These are phyloP conservation scores for Gamsiella multidivaricata DNA, from an alignment of 192 early-diverging fungal species.

Conservation along the genomic window DNA sequence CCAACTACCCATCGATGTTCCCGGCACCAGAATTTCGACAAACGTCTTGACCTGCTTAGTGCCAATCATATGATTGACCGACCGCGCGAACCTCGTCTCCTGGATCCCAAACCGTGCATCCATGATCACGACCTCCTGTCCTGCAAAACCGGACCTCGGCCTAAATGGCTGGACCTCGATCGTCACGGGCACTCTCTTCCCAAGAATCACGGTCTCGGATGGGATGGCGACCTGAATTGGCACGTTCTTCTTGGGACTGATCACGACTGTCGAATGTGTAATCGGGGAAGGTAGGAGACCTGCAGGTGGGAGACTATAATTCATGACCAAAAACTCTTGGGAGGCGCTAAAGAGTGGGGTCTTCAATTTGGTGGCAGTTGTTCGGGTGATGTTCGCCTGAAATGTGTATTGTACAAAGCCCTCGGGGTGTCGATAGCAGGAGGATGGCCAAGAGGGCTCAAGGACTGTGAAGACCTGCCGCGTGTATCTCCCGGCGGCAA, in stretches of 20 bases:
- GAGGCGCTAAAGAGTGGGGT: not conserved
- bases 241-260: constrained; percentile 3
- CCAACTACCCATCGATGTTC: constrained; percentile 10
- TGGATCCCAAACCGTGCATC: constrained; percentile 9
- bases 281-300: not conserved
- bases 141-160: not conserved
- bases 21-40: not conserved
- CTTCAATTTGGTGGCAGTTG: not conserved
- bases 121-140: constrained; percentile 13
- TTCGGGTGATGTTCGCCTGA: constrained; percentile 2
- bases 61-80: not conserved
- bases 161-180: not conserved
- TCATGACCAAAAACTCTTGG: constrained; percentile 2
- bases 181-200: constrained; percentile 1
- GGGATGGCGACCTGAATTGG: constrained; percentile 8
- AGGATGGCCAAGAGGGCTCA: constrained; percentile 16
- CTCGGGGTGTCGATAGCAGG: not conserved
- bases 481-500: not conserved
- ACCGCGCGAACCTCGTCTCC: not conserved
- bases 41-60: not conserved
- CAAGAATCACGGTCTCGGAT: constrained; percentile 1
- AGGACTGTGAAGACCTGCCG: constrained; percentile 12
- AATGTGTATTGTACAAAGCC: constrained; percentile 19
- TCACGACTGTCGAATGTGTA: not conserved
- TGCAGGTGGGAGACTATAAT: not conserved